A percentile compares a stretch with the other conserved stretches of the same genome.
Conservation (phyloP, 1,139 yeast species). For the Suhomyces coccinellae region DNA sequence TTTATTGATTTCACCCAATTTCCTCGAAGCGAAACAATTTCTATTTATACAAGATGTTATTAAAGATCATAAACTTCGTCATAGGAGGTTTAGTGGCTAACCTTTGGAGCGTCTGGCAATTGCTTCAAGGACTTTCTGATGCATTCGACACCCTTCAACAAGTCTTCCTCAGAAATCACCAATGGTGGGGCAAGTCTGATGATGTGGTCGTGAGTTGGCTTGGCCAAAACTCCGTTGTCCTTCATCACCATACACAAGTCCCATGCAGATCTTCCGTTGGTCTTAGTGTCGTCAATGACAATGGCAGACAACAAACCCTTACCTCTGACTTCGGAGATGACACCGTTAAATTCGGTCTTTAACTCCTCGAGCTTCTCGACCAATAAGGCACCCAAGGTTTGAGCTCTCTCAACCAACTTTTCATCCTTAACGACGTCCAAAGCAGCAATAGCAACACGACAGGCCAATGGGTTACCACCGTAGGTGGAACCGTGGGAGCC, state of each 20-base stretch:
- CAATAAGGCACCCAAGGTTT: slow-evolving; percentile 67
- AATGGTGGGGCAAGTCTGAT: slow-evolving; percentile 96
- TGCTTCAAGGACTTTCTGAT: slow-evolving; percentile 63
- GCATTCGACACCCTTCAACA: slow-evolving; percentile 74
- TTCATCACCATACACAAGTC: slow-evolving; percentile 90
- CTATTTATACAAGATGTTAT: slow-evolving; percentile 7
- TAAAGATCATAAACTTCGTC: background rate
- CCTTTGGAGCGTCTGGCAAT: slow-evolving; percentile 55
- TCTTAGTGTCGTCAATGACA: slow-evolving; percentile 80
- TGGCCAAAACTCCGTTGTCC: slow-evolving; percentile 86
- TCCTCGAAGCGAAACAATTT: slow-evolving; percentile 2
- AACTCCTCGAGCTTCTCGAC: slow-evolving; percentile 65
- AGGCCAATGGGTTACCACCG: slow-evolving; percentile 97
- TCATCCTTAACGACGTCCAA: slow-evolving; percentile 88
- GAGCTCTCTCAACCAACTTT: slow-evolving; percentile 77
- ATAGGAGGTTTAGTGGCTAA: slow-evolving; percentile 33
- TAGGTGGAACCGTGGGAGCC: slow-evolving; percentile 98
- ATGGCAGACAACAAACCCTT: slow-evolving; percentile 87
- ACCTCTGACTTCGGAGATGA: slow-evolving; percentile 90
- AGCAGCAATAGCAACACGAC: slow-evolving; percentile 94
- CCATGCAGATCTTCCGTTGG: slow-evolving; percentile 95
- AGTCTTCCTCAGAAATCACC: slow-evolving; percentile 85
- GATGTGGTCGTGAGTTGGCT: slow-evolving; percentile 95
- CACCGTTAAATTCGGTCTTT: slow-evolving; percentile 61
- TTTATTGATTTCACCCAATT: background rate